Conservation (phyloP, 495 filamentous ascomycete genomes). For the Trichocladium uniseriatum region DNA sequence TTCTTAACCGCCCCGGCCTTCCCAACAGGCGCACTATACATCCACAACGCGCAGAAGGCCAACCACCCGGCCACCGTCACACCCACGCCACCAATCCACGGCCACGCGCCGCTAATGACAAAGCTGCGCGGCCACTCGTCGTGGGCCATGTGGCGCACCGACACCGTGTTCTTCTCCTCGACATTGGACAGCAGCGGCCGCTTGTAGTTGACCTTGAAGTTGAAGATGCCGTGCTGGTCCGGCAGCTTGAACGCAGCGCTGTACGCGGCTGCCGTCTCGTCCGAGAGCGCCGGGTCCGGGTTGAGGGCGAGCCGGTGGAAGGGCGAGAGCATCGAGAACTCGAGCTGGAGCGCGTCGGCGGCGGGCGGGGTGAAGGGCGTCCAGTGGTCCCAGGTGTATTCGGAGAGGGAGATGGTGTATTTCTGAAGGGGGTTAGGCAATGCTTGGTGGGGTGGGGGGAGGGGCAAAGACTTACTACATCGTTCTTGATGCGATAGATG, state of each 20-base stretch:
- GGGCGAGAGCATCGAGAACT: conserved; percentile 97
- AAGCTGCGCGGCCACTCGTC: conserved; percentile 91
- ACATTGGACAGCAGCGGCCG: conserved; percentile 81
- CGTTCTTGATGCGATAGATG: conserved; percentile 95
- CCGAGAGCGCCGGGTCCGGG: conserved; percentile 41
- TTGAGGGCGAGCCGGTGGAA: conserved; percentile 82
- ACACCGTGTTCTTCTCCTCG: conserved; percentile 91
- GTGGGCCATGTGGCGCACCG: conserved; percentile 91
- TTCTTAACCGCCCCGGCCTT: conserved; percentile 51
- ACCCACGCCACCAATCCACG: conserved; percentile 86
- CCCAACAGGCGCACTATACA: conserved; percentile 65
- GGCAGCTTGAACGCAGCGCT: conserved; percentile 68
- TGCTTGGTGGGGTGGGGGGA: background rate
- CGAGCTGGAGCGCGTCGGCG: conserved; percentile 73
- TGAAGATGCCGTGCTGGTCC: conserved; percentile 97
- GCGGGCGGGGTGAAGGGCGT: conserved; percentile 61
- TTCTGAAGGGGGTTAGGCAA: conserved; percentile 42
- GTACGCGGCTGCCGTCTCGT: conserved; percentile 63
- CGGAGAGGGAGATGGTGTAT: conserved; percentile 80
- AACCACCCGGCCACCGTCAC: conserved; percentile 77
- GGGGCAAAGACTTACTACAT: conserved; percentile 54
- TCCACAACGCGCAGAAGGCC: conserved; percentile 77
- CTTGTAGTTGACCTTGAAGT: conserved; percentile 93
- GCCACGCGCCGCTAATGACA: conserved; percentile 83
- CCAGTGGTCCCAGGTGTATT: conserved; percentile 63